Percentiles rank a stretch among this genome's conserved stretches.
phyloP scores from a whole-genome alignment of 2,329 filamentous ascomycete species.

The Ploettnerulaceae sp. region DNA sequence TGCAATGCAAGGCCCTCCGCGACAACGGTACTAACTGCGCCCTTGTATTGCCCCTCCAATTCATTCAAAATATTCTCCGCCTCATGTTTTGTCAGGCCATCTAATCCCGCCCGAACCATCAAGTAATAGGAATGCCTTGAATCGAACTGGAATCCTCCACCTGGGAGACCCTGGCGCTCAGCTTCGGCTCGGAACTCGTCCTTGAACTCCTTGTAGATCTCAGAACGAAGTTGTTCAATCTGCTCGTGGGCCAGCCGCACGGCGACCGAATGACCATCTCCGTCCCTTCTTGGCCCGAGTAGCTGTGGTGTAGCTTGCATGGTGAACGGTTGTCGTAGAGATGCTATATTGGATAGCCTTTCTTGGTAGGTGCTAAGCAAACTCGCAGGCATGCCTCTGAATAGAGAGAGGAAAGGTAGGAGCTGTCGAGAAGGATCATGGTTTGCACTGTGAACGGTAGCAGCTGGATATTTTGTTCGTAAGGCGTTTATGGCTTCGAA shows the following conservation, averaged over 20 bases:
- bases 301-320: neutral
- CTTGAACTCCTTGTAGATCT: conserved; percentile 1
- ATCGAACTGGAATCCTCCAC: neutral
- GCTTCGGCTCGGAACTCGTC: neutral
- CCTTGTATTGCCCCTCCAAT: neutral
- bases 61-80: neutral
- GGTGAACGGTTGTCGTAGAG: neutral
- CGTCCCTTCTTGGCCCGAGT: neutral
- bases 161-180: neutral
- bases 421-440: neutral
- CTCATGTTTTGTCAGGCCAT: neutral
- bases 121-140: neutral
- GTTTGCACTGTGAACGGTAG: neutral
- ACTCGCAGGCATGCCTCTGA: neutral
- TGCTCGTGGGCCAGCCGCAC: neutral
- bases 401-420: neutral
- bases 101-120: neutral
- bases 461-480: neutral
- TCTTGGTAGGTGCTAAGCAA: neutral
- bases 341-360: neutral
- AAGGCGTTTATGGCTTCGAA: neutral
- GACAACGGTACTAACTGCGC: neutral
- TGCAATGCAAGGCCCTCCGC: neutral
- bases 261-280: neutral
- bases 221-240: neutral